A percentile compares a stretch with the other conserved stretches of the same genome.
These are phyloP conservation scores for Wallacemonas sp. DNA, from an alignment of 208 protist species.

Conservation along the genomic window DNA sequence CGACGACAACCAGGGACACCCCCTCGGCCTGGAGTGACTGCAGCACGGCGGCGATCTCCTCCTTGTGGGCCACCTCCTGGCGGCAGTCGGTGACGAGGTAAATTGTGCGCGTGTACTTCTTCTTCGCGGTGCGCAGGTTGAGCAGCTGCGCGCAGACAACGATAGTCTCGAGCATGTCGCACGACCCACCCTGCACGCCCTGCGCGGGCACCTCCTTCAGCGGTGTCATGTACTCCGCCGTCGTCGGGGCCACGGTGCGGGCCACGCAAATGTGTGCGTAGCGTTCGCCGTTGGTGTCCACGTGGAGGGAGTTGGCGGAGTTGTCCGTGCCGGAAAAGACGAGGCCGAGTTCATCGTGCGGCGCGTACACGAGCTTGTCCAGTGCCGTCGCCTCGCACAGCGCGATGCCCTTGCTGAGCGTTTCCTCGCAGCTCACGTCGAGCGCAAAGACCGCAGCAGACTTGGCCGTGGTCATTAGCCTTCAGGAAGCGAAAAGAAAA, in stretches of 20 bases:
- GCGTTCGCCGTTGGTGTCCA: constrained; percentile 4
- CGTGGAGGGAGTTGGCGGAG: constrained; percentile 40
- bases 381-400: constrained; percentile 36
- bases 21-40: constrained; percentile 40
- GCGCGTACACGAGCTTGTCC: constrained; percentile 52
- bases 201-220: constrained; percentile 9
- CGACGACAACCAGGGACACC: constrained; percentile 82
- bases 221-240: constrained; percentile 20
- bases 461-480: constrained; percentile 26
- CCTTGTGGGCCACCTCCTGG: constrained; percentile 64
- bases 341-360: constrained; percentile 70
- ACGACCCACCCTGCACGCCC: constrained; percentile 12
- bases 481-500: constrained; percentile 12
- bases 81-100: constrained; percentile 88
- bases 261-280: constrained; percentile 42
- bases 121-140: constrained; percentile 42
- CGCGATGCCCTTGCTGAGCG: constrained; percentile 30
- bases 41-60: constrained; percentile 52
- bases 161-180: constrained; percentile 86
- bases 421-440: constrained; percentile 36
- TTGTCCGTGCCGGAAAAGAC: constrained; percentile 55
- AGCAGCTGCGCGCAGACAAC: constrained; percentile 78
- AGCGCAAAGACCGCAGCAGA: constrained; percentile 50
- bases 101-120: constrained; percentile 69
- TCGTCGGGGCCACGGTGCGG: constrained; percentile 23